A percentile compares a stretch with the other conserved stretches of the same genome.
phyloP scores from a whole-genome alignment of 768 basidiomycete species.

The Lactarius pseudohatsudake region DNA sequence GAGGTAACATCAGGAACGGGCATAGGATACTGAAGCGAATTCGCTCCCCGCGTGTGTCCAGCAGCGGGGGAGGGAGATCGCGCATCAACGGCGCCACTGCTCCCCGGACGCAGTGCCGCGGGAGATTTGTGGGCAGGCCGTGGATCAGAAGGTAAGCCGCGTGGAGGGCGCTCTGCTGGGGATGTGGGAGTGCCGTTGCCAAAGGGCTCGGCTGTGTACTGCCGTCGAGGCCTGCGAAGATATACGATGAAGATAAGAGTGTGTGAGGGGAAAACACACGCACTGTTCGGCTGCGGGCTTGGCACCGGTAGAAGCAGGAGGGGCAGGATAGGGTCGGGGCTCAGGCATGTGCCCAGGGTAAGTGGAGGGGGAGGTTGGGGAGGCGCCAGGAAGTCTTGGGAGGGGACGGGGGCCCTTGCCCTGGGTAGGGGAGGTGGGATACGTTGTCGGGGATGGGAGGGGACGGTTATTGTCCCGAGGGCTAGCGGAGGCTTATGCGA shows the following conservation, averaged over 20 bases:
- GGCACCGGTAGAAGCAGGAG: neutral
- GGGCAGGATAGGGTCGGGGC: conserved; percentile 14
- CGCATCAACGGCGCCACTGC: neutral
- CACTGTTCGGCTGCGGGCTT: conserved; percentile 23
- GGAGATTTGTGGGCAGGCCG: conserved; percentile 11
- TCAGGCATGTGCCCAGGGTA: conserved; percentile 29
- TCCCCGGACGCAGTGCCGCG: conserved; percentile 21
- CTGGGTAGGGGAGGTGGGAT: conserved; percentile 25
- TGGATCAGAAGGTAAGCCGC: conserved; percentile 28
- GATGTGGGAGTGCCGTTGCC: conserved; percentile 13
- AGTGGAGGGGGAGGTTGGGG: conserved; percentile 15
- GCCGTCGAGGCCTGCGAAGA: conserved; percentile 16
- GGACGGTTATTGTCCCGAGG: conserved; percentile 25
- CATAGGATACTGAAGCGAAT: conserved; percentile 22
- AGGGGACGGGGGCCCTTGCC: conserved; percentile 27
- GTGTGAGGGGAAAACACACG: conserved; percentile 3
- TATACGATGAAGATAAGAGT: neutral
- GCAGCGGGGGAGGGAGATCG: conserved; percentile 18
- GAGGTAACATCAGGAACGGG: conserved; percentile 22
- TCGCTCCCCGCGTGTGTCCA: conserved; percentile 22
- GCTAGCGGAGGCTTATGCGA: conserved; percentile 17
- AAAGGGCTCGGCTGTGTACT: conserved; percentile 8
- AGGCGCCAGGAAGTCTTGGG: conserved; percentile 25
- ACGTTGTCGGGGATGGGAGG: conserved; percentile 23
- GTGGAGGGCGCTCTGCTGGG: conserved; percentile 14